Evolutionary conservation across 371 early-diverging fungal species (phyloP).

Genomic region (Mucor saturninus): DNA sequence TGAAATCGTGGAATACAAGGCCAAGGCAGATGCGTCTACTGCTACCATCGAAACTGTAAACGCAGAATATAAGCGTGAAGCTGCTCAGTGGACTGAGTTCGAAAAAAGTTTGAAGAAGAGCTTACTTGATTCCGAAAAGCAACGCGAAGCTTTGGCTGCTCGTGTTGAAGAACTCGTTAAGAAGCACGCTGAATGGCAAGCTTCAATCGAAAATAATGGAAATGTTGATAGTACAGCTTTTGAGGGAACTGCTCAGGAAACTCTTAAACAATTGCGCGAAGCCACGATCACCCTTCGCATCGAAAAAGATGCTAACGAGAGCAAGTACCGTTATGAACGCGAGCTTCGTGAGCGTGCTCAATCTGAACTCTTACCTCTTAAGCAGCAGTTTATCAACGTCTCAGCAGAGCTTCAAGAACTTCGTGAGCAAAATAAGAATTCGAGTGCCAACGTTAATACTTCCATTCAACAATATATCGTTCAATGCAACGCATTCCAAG

Average conservation of each 20-base stretch:
- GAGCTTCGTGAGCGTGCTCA: constrained; percentile 5
- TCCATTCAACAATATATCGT: too few relatives aligned
- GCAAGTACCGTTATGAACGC: constrained; percentile 9
- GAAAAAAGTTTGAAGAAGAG: constrained; percentile 13
- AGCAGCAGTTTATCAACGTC: not conserved
- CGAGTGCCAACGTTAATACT: too few relatives aligned
- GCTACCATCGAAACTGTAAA: not conserved
- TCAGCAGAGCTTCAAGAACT: constrained; percentile 6
- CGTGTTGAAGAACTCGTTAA: constrained; percentile 5
- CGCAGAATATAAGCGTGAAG: constrained; percentile 10
- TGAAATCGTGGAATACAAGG: constrained; percentile 18
- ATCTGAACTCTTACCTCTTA: not conserved
- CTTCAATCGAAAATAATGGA: constrained; percentile 4
- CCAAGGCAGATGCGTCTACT: constrained; percentile 5
- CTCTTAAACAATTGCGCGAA: constrained; percentile 10
- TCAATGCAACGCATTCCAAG: not conserved
- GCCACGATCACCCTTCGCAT: constrained; percentile 6
- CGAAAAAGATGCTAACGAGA: constrained; percentile 18
- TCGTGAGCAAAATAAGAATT: constrained; percentile 5
- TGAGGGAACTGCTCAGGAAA: not conserved
- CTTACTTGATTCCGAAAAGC: constrained; percentile 6
- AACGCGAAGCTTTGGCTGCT: constrained; percentile 7
- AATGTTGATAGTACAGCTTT: constrained; percentile 10
- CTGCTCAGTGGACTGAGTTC: not conserved
- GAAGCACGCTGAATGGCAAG: constrained; percentile 15